Evolutionary conservation across 148 eudicot genomes (phyloP), one percentile per base, ranked within the genome.

Genomic region (Persicaria maculosa): DNA sequence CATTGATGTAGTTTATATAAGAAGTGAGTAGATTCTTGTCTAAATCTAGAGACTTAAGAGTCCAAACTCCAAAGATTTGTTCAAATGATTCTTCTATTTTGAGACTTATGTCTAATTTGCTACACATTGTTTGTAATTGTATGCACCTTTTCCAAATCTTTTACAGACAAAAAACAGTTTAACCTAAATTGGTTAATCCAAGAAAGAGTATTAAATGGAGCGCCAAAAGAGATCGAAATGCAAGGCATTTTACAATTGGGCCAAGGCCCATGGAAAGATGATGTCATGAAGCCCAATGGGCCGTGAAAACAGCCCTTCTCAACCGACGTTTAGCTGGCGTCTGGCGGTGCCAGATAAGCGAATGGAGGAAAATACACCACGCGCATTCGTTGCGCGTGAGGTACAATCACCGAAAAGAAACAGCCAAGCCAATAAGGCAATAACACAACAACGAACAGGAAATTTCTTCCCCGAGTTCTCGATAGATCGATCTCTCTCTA

Each of bases 351-450:
- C 16, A 36, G 70, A 65, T 40, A 65, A 40, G 4, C 19, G 40
- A 64, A 64, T 4, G 31, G 36, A 64, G 31, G 46, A 45, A 40
- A 65, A 14, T 65, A 4, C 43, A 40, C 3, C 17, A 65, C 70
- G 36, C 70, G 70, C 19, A 43, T 65, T 12, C 70, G 1, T 9
- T 46, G 46, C 70, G 70, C 40, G 70, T 65, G 70, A 36, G 45
- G 4, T 14, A 5, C 70, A 65, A 65, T 65, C 70, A 14, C 46
- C 70, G 43, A 40, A 65, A 65, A 5, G 16, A 65, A 64, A 65
- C 47, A 65, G 46, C 70, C 70, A 65, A 65, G 40, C 43, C 70
- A 65, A 65, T 65, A 43, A 65, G 40, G 15, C 70, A 65, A 65
- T 65, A 65, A 40, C 70, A 31, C 43, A 65, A 40, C 70, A 65